Conservation (phyloP, 2,329 filamentous ascomycete genomes). For the Aspergillus nomiae region DNA sequence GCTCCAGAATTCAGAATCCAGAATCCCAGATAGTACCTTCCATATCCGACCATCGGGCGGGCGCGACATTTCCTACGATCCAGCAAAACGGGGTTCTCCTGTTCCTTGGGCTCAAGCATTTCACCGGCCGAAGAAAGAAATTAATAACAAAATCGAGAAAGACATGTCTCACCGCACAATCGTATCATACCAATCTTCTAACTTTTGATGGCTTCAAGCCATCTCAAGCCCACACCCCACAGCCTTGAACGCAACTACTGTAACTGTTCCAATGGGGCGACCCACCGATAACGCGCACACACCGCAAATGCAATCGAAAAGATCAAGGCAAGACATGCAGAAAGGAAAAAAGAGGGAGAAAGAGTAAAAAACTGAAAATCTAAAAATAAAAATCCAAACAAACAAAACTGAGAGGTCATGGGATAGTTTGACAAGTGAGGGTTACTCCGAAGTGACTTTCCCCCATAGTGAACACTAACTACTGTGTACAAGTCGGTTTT, state of each 20-base stretch:
- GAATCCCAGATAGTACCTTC: no score
- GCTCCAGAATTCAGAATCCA: no score
- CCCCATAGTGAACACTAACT: not conserved
- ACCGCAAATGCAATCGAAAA: not conserved
- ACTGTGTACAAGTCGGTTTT: not conserved
- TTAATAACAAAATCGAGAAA: not conserved
- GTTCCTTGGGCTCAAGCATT: not conserved
- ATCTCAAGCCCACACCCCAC: not conserved
- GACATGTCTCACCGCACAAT: constrained; percentile 1
- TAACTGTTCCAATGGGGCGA: not conserved
- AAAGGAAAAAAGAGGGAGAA: not conserved
- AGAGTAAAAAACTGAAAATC: not conserved
- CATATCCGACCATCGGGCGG: not conserved
- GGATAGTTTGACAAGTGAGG: not conserved
- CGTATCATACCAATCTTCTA: not conserved
- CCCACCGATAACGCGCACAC: not conserved
- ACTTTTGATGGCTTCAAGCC: not conserved
- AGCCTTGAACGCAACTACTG: not conserved
- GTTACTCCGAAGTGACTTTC: not conserved
- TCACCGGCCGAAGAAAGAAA: not conserved
- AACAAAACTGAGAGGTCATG: not conserved
- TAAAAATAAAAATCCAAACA: not conserved
- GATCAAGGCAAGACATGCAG: not conserved
- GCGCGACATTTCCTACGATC: not conserved
- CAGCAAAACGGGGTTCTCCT: not conserved